These are phyloP conservation scores for Ramichloridium luteum DNA, from an alignment of 2,329 filamentous ascomycete genomes.

Conservation along the genomic window DNA sequence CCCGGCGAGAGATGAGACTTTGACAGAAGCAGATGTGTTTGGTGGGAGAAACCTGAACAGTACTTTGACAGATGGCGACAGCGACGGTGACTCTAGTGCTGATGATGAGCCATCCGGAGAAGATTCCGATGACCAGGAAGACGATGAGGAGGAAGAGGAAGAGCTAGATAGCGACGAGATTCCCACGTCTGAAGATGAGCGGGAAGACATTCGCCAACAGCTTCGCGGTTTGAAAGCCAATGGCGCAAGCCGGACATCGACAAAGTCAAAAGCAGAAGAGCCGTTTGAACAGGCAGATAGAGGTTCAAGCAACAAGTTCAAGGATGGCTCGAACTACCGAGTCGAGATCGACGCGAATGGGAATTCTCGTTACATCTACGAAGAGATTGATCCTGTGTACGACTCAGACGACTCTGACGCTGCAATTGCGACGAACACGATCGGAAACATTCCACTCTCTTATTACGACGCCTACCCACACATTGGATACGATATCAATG, in stretches of 20 bases:
- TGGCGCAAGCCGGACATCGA: too few relatives aligned
- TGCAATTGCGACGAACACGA: constrained; percentile 70
- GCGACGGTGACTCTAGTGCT: constrained; percentile 26
- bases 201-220: constrained; percentile 32
- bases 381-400: constrained; percentile 87
- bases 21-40: constrained; percentile 27
- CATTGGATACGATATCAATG: constrained; percentile 97
- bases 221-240: constrained; percentile 31
- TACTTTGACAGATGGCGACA: constrained; percentile 21
- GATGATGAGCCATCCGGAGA: constrained; percentile 17
- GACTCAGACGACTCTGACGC: constrained; percentile 91
- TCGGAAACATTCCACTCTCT: constrained; percentile 82
- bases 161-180: constrained; percentile 30
- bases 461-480: constrained; percentile 98
- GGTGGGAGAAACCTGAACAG: constrained; percentile 21
- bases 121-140: constrained; percentile 13
- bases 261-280: constrained; percentile 11
- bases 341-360: constrained; percentile 77
- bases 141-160: constrained; percentile 17
- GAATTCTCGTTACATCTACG: constrained; percentile 78
- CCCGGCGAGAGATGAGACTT: constrained; percentile 18
- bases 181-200: constrained; percentile 27
- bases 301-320: constrained; percentile 11
- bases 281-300: constrained; percentile 18
- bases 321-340: constrained; percentile 39